Base-by-base conservation (phyloP, 2,329 filamentous ascomycete genomes). In the Cryphonectria japonica region DNA sequence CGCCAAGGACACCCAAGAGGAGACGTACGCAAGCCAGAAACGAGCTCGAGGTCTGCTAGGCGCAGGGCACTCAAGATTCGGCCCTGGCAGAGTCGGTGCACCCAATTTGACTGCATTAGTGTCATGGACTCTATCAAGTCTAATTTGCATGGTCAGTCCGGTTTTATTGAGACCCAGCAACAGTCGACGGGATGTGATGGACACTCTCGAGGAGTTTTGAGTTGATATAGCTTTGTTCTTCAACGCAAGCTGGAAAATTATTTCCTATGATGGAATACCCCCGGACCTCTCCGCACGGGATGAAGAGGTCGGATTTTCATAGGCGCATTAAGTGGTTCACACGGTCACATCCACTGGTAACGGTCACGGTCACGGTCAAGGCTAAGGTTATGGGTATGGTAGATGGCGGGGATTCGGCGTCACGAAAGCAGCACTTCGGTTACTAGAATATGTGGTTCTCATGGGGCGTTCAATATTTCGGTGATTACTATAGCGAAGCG, bases 1-100 rank as follows among this genome's bases (percentile, higher is more conserved):
- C 79, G 68, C 79, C 78, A 41, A 75, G 69, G 41, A 71, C 75
- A 29, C 70, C 76, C 63, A 81, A 81, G 76, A 76, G 78, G 70
- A 74, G 78, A 68, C 75, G 77, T 71, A 76, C 78, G 16, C 65
- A 75, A 71, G 41, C 75, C 54, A 70, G 69, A 7, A 76, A 74
- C 37, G 72, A 76, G 5, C 52, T 78, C 46, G 75, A 77, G 69
- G 78, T 79, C 29, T 79, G 77, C 73, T 79, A 76, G 75, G 41
- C 68, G 26, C 59, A 16, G 39, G 11, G 16, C n/a, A 9, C 32
- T 61, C 59, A 39, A 39, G 59, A 39, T 19, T 14, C 16, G 19
- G 59, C 59, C 19, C 19, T 39, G 59, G 14, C 22, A 9, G 9
- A 14, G 7, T 13, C 59, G 59, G 34, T 7, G 19, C 8, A n/a